These are phyloP conservation scores for Paramyrothecium roridum DNA, from an alignment of 2,329 filamentous ascomycete species.

Conservation along the genomic window DNA sequence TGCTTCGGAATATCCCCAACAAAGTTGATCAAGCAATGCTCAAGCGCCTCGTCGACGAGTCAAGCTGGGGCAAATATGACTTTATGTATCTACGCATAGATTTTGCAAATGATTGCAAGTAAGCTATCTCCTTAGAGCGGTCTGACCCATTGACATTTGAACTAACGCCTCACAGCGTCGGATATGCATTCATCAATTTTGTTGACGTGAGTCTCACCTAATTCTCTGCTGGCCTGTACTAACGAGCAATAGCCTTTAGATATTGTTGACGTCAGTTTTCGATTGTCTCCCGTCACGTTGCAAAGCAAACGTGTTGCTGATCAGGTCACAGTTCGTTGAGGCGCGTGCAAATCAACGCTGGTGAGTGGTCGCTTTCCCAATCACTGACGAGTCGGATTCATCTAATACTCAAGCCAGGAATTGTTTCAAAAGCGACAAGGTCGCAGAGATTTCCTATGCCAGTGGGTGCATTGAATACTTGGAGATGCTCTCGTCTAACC, in stretches of 20 bases:
- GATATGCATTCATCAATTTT: conserved; percentile 98
- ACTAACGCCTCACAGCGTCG: conserved; percentile 58
- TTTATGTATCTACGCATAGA: conserved; percentile 95
- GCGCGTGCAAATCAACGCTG: conserved; percentile 69
- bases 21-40: conserved; percentile 76
- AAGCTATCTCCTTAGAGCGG: conserved; percentile 28
- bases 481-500: conserved; percentile 16
- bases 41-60: conserved; percentile 75
- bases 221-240: background rate
- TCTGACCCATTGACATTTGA: no score
- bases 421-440: conserved; percentile 78
- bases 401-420: conserved; percentile 50
- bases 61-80: conserved; percentile 80
- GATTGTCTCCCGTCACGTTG: background rate
- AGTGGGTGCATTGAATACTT: conserved; percentile 51
- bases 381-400: background rate
- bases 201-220: conserved; percentile 58
- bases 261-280: conserved; percentile 62
- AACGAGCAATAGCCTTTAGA: conserved; percentile 55
- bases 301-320: background rate
- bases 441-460: conserved; percentile 92
- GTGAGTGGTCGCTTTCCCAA: conserved; percentile 33
- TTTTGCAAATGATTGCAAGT: conserved; percentile 82
- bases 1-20: conserved; percentile 94
- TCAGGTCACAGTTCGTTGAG: conserved; percentile 62